Conservation (phyloP, 1,284 basidiomycete species). For the Sanghuangporus sanghuang region DNA sequence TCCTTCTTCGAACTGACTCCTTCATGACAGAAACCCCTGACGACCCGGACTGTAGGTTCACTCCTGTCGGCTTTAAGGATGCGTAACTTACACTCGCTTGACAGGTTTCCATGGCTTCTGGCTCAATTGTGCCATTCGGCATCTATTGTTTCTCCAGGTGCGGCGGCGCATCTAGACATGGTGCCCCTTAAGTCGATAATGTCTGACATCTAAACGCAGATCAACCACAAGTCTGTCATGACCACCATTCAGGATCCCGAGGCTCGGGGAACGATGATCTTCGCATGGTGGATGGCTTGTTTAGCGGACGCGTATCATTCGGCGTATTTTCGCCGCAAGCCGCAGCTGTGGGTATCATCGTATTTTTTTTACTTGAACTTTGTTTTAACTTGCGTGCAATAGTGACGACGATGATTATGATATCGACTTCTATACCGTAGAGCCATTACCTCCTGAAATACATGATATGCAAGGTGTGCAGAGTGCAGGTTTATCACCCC, state of each 20-base stretch:
- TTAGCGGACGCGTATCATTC: constrained; percentile 54
- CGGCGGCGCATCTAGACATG: constrained; percentile 17
- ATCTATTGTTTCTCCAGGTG: constrained; percentile 72
- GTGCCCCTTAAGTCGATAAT: not conserved
- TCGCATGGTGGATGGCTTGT: constrained; percentile 76
- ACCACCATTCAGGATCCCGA: constrained; percentile 64
- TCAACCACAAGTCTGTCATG: constrained; percentile 76
- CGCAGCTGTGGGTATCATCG: constrained; percentile 52
- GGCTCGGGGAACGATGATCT: constrained; percentile 73
- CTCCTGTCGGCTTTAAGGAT: not conserved
- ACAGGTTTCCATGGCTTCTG: constrained; percentile 78
- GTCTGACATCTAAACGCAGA: constrained; percentile 36
- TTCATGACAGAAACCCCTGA: constrained; percentile 54
- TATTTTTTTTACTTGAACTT: constrained; percentile 21
- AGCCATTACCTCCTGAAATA: constrained; percentile 48
- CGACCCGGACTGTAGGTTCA: constrained; percentile 50
- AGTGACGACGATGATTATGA: constrained; percentile 63
- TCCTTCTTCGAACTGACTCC: not conserved
- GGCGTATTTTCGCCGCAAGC: constrained; percentile 57
- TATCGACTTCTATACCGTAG: constrained; percentile 75
- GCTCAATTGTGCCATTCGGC: constrained; percentile 70
- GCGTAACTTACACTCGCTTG: not conserved
- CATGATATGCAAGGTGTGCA: constrained; percentile 33
- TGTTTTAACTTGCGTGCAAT: constrained; percentile 35
- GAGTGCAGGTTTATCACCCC: constrained; percentile 50